These are phyloP conservation scores for Dendrobium nobile DNA, from an alignment of 106 monocot species.

Conservation along the genomic window DNA sequence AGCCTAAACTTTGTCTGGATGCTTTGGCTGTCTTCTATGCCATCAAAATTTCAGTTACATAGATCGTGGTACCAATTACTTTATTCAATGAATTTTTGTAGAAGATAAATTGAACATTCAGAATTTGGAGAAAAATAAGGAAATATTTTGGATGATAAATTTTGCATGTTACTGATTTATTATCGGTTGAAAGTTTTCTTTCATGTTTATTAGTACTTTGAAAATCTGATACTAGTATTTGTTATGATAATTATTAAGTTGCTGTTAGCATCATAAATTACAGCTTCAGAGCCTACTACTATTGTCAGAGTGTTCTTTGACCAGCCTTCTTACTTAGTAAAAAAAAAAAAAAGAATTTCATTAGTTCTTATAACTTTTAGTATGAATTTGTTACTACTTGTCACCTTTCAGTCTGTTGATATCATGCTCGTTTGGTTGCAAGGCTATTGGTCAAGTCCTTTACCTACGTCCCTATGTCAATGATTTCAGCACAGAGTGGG, in stretches of 20 bases:
- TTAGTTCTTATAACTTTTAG: not conserved
- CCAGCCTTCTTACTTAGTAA: not conserved
- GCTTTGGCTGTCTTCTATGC: not conserved
- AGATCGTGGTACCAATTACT: not conserved
- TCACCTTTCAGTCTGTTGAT: not conserved
- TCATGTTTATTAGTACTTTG: not conserved
- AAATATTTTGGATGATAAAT: not conserved
- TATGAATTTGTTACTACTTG: not conserved
- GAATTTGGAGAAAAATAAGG: not conserved
- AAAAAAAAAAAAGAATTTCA: not conserved
- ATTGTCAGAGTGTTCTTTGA: not conserved
- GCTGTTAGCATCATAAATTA: not conserved
- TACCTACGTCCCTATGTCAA: conserved; percentile 84
- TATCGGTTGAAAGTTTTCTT: not conserved
- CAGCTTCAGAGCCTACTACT: not conserved
- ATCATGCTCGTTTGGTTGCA: conserved; percentile 10
- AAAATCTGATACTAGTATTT: not conserved
- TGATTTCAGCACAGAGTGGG: conserved; percentile 95
- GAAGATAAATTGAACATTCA: not conserved
- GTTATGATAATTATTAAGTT: not conserved
- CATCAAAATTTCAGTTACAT: not conserved
- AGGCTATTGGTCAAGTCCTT: conserved; percentile 98
- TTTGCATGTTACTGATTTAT: not conserved
- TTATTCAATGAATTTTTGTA: not conserved
- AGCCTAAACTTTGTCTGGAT: not conserved